Conservation (phyloP, 495 filamentous ascomycete species). For the Barbatosphaeria neglecta region DNA sequence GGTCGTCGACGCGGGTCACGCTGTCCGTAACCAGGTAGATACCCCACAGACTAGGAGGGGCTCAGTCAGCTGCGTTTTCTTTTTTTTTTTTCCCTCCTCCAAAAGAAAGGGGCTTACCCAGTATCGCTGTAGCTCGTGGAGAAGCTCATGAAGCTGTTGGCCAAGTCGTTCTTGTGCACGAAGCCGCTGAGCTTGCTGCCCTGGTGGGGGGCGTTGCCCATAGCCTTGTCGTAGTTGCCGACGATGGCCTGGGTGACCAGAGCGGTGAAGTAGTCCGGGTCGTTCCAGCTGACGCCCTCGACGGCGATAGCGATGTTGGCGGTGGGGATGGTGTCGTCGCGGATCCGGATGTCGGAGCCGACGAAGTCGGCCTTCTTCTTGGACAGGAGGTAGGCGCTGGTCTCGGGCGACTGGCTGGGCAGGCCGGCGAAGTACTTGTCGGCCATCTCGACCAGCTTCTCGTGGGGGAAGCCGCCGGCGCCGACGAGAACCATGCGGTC, state of each 20-base stretch:
- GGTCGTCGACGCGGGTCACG: slow-evolving; percentile 76
- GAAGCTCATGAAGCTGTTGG: slow-evolving; percentile 99
- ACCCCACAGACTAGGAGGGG: slow-evolving; percentile 79
- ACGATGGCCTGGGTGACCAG: slow-evolving; percentile 97
- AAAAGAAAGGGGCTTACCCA: slow-evolving; percentile 48
- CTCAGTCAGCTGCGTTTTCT: no score
- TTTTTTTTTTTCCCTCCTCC: no score
- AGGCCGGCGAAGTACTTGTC: slow-evolving; percentile 88
- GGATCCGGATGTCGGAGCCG: slow-evolving; percentile 85
- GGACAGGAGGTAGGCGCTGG: slow-evolving; percentile 57
- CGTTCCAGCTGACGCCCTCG: slow-evolving; percentile 98
- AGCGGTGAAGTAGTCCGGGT: slow-evolving; percentile 96
- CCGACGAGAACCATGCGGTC: slow-evolving; percentile 99
- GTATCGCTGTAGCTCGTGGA: slow-evolving; percentile 99
- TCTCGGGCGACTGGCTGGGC: slow-evolving; percentile 56
- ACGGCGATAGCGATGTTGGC: slow-evolving; percentile 98
- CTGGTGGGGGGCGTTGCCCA: slow-evolving; percentile 91
- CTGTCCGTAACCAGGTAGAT: slow-evolving; percentile 96
- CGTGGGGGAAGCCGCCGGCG: slow-evolving; percentile 86
- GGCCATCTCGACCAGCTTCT: slow-evolving; percentile 85
- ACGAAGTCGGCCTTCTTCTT: slow-evolving; percentile 88
- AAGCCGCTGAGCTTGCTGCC: slow-evolving; percentile 95
- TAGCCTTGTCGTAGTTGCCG: slow-evolving; percentile 98
- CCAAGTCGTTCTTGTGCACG: slow-evolving; percentile 83
- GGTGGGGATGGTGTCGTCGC: slow-evolving; percentile 90